These are phyloP conservation scores for Luffa acutangula DNA, from an alignment of 306 rosid genomes.

Conservation along the genomic window DNA sequence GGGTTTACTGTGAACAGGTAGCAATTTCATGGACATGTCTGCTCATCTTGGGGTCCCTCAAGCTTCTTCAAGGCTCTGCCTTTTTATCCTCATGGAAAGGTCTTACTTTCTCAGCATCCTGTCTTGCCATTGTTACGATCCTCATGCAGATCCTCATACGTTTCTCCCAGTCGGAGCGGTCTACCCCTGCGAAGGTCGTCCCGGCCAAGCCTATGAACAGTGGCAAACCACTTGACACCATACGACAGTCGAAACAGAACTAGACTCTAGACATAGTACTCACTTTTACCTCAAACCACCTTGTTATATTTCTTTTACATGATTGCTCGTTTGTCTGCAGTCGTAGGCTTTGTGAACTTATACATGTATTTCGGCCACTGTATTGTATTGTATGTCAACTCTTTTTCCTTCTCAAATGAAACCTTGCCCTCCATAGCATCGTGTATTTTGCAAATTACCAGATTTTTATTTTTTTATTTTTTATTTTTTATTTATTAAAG, in stretches of 20 bases:
- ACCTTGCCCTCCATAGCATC: not conserved
- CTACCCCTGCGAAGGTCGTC: constrained; percentile 61
- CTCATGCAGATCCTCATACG: constrained; percentile 78
- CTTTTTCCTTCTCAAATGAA: not conserved
- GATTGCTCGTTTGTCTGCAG: not conserved
- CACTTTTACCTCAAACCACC: not conserved
- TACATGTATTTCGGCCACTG: not conserved
- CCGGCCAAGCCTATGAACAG: constrained; percentile 16
- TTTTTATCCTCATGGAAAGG: constrained; percentile 86
- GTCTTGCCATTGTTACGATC: constrained; percentile 47
- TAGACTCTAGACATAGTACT: not conserved
- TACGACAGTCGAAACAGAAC: not conserved
- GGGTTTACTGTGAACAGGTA: constrained; percentile 36
- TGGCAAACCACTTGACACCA: not conserved
- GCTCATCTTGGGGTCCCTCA: constrained; percentile 41
- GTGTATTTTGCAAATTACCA: not conserved
- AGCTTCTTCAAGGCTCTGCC: constrained; percentile 61
- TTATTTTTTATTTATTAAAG: no score
- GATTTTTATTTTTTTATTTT: no score
- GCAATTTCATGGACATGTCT: constrained; percentile 58
- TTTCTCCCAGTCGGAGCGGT: constrained; percentile 82
- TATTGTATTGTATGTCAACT: constrained; percentile 5
- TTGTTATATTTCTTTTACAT: not conserved
- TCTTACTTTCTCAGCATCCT: constrained; percentile 40
- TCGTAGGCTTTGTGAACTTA: constrained; percentile 2